Percentiles rank a stretch among this genome's conserved stretches.
These are phyloP conservation scores for Phanerochaete carnosa DNA, from an alignment of 768 basidiomycete species.

Conservation along the genomic window DNA sequence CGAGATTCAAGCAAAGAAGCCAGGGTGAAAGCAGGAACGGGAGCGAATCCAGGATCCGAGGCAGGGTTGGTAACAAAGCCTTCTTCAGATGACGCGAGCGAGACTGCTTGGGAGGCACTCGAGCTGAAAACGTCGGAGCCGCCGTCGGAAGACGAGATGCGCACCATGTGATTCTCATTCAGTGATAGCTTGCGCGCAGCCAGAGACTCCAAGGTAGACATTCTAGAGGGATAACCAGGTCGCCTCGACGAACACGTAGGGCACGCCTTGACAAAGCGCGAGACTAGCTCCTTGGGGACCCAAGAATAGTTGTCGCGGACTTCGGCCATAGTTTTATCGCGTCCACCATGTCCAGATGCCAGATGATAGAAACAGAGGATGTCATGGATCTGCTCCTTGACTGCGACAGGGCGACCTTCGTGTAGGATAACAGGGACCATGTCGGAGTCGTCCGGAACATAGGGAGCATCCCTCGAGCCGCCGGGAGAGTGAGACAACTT, in stretches of 20 bases:
- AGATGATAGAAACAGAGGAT: constrained; percentile 73
- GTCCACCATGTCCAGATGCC: constrained; percentile 64
- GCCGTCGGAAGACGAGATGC: neutral
- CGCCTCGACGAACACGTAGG: constrained; percentile 64
- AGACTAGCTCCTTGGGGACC: constrained; percentile 82
- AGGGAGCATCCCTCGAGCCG: neutral
- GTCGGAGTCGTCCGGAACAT: constrained; percentile 18
- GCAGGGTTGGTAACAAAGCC: neutral
- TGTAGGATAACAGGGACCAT: constrained; percentile 54
- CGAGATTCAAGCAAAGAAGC: neutral
- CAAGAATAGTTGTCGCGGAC: constrained; percentile 73
- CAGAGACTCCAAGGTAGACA: neutral
- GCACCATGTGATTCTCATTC: neutral
- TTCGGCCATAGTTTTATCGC: constrained; percentile 71
- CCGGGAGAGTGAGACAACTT: constrained; percentile 31
- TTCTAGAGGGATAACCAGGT: constrained; percentile 12
- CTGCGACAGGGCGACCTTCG: constrained; percentile 69
- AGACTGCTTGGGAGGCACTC: neutral
- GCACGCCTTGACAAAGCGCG: constrained; percentile 74
- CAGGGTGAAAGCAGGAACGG: neutral
- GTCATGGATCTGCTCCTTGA: constrained; percentile 76
- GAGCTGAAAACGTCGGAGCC: neutral
- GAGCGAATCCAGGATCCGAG: neutral
- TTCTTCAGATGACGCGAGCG: neutral
- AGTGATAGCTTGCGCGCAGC: neutral